Evolutionary conservation across 306 rosid genomes (phyloP).

Genomic region (Cyamopsis tetragonoloba): DNA sequence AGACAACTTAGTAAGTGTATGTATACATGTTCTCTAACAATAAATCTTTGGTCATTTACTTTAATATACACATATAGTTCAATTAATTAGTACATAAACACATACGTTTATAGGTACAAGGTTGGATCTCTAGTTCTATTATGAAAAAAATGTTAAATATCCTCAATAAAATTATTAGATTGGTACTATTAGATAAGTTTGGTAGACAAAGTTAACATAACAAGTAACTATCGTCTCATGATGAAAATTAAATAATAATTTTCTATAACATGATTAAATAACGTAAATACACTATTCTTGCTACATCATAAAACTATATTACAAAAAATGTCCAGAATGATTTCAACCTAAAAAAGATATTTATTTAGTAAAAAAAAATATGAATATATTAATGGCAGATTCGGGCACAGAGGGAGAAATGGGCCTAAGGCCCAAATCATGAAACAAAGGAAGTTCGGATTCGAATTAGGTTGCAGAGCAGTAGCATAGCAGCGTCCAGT

Average conservation of each 20-base stretch:
- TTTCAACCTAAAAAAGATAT: too few species aligned
- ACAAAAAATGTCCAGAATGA: too few species aligned
- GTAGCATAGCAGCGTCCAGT: neutral
- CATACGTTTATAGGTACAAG: too few species aligned
- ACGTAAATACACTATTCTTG: too few species aligned
- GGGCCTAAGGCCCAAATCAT: slow-evolving; percentile 11
- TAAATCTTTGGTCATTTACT: neutral
- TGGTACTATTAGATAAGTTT: neutral
- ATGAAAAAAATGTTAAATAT: neutral
- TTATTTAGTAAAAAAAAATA: neutral
- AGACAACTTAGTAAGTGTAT: too few species aligned
- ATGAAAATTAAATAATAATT: too few species aligned
- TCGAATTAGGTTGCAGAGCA: neutral
- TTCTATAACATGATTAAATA: too few species aligned
- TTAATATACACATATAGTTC: too few species aligned
- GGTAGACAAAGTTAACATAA: neutral
- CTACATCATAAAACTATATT: too few species aligned
- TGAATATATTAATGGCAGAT: neutral
- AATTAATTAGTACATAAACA: too few species aligned
- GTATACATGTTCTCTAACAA: neutral
- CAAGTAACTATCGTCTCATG: too few species aligned
- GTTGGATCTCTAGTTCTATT: too few species aligned
- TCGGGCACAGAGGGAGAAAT: neutral
- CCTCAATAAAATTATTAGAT: neutral
- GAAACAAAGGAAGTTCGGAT: neutral